A percentile compares a stretch with the other conserved stretches of the same genome.
phyloP scores from a whole-genome alignment of 768 basidiomycete species.

The Asterophora parasitica region DNA sequence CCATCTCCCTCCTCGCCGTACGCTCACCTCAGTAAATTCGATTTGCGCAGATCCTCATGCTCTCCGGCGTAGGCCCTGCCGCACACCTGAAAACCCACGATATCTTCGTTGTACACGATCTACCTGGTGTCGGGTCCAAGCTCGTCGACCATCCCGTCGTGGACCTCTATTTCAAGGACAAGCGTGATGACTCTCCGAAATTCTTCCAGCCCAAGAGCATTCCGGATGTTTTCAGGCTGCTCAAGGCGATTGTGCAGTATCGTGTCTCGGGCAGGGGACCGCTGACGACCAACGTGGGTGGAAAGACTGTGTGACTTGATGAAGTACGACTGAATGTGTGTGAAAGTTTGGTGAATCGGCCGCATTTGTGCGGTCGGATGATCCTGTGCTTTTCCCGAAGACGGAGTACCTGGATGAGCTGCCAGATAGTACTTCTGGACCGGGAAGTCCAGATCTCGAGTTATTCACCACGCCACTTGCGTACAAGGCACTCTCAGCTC shows the following conservation, averaged over 20 bases:
- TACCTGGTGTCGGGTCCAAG: constrained; percentile 71
- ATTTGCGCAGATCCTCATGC: constrained; percentile 50
- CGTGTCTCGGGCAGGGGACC: constrained; percentile 39
- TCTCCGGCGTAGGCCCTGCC: constrained; percentile 74
- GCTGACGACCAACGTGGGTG: constrained; percentile 47
- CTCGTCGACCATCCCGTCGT: constrained; percentile 66
- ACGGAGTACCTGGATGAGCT: constrained; percentile 25
- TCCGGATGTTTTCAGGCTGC: constrained; percentile 24
- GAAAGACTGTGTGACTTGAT: not conserved
- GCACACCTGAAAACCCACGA: constrained; percentile 45
- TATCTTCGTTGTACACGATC: constrained; percentile 55
- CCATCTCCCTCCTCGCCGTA: not conserved
- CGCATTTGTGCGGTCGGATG: constrained; percentile 48
- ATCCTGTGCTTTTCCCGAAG: constrained; percentile 42
- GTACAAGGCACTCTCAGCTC: constrained; percentile 26
- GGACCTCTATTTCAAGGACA: constrained; percentile 49
- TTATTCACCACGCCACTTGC: constrained; percentile 35
- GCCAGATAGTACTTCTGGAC: constrained; percentile 34
- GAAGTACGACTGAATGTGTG: constrained; percentile 14
- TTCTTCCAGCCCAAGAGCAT: constrained; percentile 29
- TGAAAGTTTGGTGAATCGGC: constrained; percentile 44
- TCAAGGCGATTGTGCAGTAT: constrained; percentile 38
- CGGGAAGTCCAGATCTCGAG: constrained; percentile 39
- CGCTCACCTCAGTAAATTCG: not conserved
- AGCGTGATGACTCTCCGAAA: constrained; percentile 36